phyloP scores from a whole-genome alignment of 139 green algal genomes.

The Raphidocelis subcapitata region DNA sequence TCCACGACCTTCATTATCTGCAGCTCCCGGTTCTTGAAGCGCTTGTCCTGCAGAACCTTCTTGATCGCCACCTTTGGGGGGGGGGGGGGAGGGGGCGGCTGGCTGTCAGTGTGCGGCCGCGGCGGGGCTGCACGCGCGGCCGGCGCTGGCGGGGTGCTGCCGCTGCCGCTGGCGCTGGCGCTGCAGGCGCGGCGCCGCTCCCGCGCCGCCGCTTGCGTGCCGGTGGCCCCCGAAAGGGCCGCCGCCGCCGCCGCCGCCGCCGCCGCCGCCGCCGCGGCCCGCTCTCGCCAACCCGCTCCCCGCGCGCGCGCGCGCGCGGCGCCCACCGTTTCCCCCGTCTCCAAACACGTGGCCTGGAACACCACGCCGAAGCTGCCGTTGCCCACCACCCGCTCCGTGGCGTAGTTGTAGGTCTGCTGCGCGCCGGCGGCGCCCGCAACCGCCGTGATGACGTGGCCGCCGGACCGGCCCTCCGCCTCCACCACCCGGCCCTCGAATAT shows the following conservation, averaged over 20 bases:
- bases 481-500: constrained; percentile 33
- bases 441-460: constrained; percentile 36
- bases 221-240: too few relatives aligned
- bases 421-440: constrained; percentile 38
- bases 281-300: too few relatives aligned
- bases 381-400: constrained; percentile 90
- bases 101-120: too few relatives aligned
- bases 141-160: too few relatives aligned
- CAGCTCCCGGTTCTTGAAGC: constrained; percentile 99
- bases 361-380: constrained; percentile 99
- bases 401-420: constrained; percentile 81
- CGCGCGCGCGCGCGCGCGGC: neutral
- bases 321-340: constrained; percentile 89
- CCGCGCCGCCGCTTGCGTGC: too few relatives aligned
- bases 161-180: too few relatives aligned
- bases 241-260: too few relatives aligned
- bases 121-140: too few relatives aligned
- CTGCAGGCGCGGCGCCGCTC: too few relatives aligned
- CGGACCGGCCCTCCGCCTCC: constrained; percentile 17
- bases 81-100: too few relatives aligned
- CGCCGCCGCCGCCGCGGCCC: too few relatives aligned
- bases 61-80: constrained; percentile 94
- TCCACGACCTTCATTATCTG: constrained; percentile 97
- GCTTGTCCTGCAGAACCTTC: constrained; percentile 99
- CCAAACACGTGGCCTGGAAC: constrained; percentile 91